Percentiles rank a stretch among this genome's conserved stretches.
Evolutionary conservation across 148 eudicot species (phyloP).

Genomic region (Rhododendron henanense): DNA sequence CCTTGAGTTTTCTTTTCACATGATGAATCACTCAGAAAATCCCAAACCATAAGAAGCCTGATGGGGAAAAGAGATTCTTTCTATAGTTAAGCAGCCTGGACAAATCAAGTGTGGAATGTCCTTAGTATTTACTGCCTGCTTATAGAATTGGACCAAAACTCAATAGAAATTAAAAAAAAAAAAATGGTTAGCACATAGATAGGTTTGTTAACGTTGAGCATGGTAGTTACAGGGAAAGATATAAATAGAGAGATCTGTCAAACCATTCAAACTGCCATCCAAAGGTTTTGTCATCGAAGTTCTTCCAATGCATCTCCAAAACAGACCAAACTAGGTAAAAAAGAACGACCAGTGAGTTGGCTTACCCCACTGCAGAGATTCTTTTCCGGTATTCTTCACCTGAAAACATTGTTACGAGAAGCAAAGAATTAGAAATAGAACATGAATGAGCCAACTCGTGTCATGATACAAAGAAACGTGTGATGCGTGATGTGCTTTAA

Average conservation of each 20-base stretch:
- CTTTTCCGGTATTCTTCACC: conserved; percentile 87
- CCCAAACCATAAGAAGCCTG: background rate
- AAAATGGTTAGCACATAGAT: background rate
- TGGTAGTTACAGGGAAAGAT: background rate
- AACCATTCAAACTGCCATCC: background rate
- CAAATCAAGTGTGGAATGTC: background rate
- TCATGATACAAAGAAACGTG: background rate
- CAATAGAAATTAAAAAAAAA: background rate
- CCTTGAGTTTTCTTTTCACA: background rate
- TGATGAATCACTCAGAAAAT: background rate
- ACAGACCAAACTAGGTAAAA: background rate
- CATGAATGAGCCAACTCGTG: background rate
- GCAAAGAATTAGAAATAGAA: background rate
- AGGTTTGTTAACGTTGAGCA: background rate
- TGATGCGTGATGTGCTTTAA: background rate
- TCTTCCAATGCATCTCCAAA: background rate
- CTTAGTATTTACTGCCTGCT: background rate
- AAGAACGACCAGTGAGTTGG: background rate
- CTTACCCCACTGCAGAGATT: conserved; percentile 94
- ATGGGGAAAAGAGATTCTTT: background rate
- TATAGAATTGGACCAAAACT: background rate
- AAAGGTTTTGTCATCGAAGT: background rate
- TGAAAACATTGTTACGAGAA: conserved; percentile 16
- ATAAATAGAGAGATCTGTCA: background rate
- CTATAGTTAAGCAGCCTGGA: background rate